These are phyloP conservation scores for Penicillium sp. DNA, from an alignment of 2,329 filamentous ascomycete genomes.

Conservation along the genomic window DNA sequence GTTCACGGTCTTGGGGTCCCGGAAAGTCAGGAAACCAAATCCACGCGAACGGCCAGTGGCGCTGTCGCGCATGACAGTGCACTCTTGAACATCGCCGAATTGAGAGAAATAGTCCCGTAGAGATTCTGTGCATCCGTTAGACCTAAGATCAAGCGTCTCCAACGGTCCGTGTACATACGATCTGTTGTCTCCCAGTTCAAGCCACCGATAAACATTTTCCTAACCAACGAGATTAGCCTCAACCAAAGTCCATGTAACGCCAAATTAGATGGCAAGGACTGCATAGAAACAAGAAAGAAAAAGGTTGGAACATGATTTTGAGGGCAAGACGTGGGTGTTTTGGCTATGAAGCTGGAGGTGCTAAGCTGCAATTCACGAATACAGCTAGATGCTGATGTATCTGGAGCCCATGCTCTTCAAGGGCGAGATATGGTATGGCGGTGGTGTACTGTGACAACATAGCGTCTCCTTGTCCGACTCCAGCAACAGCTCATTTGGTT, in stretches of 20 bases:
- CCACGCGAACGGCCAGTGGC: constrained; percentile 89
- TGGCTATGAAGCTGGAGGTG: constrained; percentile 17
- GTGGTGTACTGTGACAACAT: not conserved
- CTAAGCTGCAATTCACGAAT: constrained; percentile 23
- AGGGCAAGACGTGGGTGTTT: constrained; percentile 4
- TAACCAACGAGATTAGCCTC: constrained; percentile 49
- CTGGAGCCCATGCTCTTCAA: not conserved
- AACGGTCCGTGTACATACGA: constrained; percentile 60
- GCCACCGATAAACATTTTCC: constrained; percentile 99
- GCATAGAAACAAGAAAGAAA: not conserved
- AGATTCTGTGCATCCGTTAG: constrained; percentile 63
- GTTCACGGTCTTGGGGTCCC: constrained; percentile 95
- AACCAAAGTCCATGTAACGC: not conserved
- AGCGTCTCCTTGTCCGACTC: constrained; percentile 2
- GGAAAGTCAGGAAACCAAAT: constrained; percentile 97
- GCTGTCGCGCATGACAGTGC: constrained; percentile 98
- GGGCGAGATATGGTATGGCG: not conserved
- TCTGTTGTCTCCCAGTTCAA: constrained; percentile 99
- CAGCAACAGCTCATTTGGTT: constrained; percentile 14
- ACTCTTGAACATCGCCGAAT: constrained; percentile 95
- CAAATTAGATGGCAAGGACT: not conserved
- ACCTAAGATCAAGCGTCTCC: not conserved
- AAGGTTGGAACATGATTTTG: not conserved
- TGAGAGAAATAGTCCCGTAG: constrained; percentile 96
- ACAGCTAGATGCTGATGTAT: constrained; percentile 15